Evolutionary conservation across 2,329 filamentous ascomycete genomes (phyloP), one percentile per base, ranked within the genome.

Genomic region (Diaporthe ampelina): DNA sequence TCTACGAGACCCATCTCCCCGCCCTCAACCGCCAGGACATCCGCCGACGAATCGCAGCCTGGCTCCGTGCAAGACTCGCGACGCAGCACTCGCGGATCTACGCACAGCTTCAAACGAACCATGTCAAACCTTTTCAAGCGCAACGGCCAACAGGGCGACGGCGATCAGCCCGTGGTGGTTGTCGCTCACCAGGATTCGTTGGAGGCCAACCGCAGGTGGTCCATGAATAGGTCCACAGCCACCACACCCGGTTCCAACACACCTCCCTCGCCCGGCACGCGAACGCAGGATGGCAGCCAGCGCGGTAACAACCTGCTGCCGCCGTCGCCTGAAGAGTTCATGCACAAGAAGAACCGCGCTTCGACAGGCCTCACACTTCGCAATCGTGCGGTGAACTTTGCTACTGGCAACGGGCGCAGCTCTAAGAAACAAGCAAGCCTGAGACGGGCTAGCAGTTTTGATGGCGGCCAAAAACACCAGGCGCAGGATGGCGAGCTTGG

Each of bases 351-450:
- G 81, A 84, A 84, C 73, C 86, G 88, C 21, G 84, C 87, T 7
- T 84, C 85, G 3, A 91, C 89, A 7, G 88, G 88, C 32, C 79
- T 90, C 29, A 84, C 82, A 11, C 77, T 91, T 3, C 86, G 87
- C 56, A 83, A 84, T 26, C 86, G 85, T 21, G 85, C 84, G 19
- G 84, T 89, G 69, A 87, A 88, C 77, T 89, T 90, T 74, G 84
- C 83, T 65, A 82, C 73, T 17, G 77, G 79, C 52, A 81, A 73
- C 74, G 79, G 75, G 72, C 68, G 56, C 26, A 75, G 57, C 54
- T 78, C 82, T 76, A 76, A 78, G 70, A 76, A 79, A 61, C 77
- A 75, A 61, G 76, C 76, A 59, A 77, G 73, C 69, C 75, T 81
- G 32, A 79, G 82, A 13, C 83, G 88, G 70, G 85, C 88, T 73